These are phyloP conservation scores for Umbellularia californica DNA, from an alignment of 164 flowering plant genomes.

Conservation along the genomic window DNA sequence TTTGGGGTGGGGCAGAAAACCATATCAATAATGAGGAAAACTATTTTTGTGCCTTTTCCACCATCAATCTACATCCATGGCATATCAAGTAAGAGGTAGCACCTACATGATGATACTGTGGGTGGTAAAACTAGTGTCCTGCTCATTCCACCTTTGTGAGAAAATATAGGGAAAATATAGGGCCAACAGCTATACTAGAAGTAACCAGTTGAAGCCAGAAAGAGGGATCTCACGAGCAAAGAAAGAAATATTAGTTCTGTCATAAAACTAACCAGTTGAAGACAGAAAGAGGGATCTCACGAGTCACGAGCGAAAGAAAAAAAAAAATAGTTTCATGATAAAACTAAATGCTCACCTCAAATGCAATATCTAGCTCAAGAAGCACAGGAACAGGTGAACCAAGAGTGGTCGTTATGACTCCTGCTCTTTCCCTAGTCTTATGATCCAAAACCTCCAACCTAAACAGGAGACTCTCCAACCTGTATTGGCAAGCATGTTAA, in stretches of 20 bases:
- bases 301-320: not conserved
- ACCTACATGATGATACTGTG: not conserved
- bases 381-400: conserved; percentile 82
- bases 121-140: not conserved
- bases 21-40: not conserved
- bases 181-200: not conserved
- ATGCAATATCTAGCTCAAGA: conserved; percentile 23
- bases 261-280: not conserved
- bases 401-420: conserved; percentile 76
- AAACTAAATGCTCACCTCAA: conserved; percentile 8
- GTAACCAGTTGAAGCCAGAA: not conserved
- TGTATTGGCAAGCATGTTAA: conserved; percentile 17
- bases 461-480: conserved; percentile 70
- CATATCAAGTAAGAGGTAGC: not conserved
- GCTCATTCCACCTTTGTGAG: not conserved
- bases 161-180: not conserved
- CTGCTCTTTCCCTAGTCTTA: conserved; percentile 94
- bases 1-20: too few relatives aligned
- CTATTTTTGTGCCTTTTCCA: not conserved
- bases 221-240: not conserved
- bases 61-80: not conserved
- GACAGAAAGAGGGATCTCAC: not conserved
- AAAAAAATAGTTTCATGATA: not conserved
- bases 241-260: not conserved
- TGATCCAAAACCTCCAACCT: conserved; percentile 93